Conservation (phyloP, 2,329 filamentous ascomycete genomes). For the Penicillium sclerotiorum region DNA sequence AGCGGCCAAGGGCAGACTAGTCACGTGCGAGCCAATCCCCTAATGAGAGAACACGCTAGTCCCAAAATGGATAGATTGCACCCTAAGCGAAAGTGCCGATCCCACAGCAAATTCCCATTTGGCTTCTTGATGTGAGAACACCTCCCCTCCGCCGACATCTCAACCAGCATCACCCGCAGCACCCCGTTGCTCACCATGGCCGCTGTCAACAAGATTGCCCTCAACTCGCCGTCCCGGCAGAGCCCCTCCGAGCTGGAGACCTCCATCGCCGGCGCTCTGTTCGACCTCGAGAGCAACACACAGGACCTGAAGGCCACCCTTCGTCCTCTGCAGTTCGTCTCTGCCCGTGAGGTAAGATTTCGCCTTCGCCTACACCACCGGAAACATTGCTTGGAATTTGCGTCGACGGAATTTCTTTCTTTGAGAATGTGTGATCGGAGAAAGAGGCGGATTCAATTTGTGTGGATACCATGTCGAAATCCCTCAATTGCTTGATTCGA, state of each 20-base stretch:
- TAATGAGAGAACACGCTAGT: conserved; percentile 25
- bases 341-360: conserved; percentile 92
- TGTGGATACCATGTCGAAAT: conserved; percentile 10
- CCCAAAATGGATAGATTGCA: conserved; percentile 24
- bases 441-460: conserved; percentile 16
- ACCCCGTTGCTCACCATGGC: conserved; percentile 60
- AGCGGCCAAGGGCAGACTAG: conserved; percentile 24
- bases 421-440: conserved; percentile 13
- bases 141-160: conserved; percentile 36
- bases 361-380: conserved; percentile 16
- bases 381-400: conserved; percentile 17
- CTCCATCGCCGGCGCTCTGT: conserved; percentile 94
- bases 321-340: conserved; percentile 97
- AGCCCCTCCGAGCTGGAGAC: conserved; percentile 97
- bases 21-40: conserved; percentile 35
- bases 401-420: conserved; percentile 18
- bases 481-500: conserved; percentile 3
- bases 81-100: conserved; percentile 38
- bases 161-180: conserved; percentile 40
- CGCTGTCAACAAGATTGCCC: conserved; percentile 96
- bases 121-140: conserved; percentile 34
- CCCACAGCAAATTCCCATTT: conserved; percentile 36
- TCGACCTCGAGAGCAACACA: conserved; percentile 99
- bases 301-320: conserved; percentile 95
- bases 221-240: conserved; percentile 93